These are phyloP conservation scores for Ilyonectria mors-panacis DNA, from an alignment of 2,329 filamentous ascomycete genomes.

Conservation along the genomic window DNA sequence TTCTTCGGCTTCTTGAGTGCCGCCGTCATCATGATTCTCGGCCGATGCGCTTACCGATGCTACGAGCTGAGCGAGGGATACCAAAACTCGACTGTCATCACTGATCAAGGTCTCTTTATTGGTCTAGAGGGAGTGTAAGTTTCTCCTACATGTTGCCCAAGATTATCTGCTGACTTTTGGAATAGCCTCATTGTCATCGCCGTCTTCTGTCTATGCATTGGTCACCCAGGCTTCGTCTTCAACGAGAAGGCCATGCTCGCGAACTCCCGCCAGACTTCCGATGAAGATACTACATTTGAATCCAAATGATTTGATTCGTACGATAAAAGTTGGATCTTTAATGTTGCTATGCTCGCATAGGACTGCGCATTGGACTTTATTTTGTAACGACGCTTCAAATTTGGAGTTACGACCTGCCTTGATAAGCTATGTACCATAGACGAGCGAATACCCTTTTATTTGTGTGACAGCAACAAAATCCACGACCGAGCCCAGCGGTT, in stretches of 20 bases:
- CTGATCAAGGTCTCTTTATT: conserved; percentile 66
- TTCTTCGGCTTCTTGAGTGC: conserved; percentile 68
- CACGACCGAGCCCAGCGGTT: background rate
- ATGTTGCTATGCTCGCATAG: background rate
- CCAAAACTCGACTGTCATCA: conserved; percentile 65
- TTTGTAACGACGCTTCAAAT: background rate
- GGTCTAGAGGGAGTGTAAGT: conserved; percentile 66
- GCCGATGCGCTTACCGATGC: conserved; percentile 74
- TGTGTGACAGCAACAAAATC: background rate
- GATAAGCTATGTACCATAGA: background rate
- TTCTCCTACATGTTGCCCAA: accelerated
- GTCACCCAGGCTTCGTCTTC: conserved; percentile 55
- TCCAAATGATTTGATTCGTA: background rate
- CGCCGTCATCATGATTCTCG: conserved; percentile 72
- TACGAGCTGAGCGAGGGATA: conserved; percentile 77
- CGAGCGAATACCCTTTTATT: background rate
- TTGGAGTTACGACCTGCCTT: background rate
- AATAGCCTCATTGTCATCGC: conserved; percentile 54
- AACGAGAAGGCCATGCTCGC: conserved; percentile 14
- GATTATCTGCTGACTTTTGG: conserved; percentile 23
- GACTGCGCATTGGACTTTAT: no score
- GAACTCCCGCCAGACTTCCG: conserved; percentile 15
- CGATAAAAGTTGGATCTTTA: background rate
- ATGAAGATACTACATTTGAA: conserved; percentile 11
- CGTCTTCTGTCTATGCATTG: conserved; percentile 54